A percentile compares a stretch with the other conserved stretches of the same genome.
Conservation (phyloP, 2,329 filamentous ascomycete genomes). For the Aspergillus brunneoviolaceus region DNA sequence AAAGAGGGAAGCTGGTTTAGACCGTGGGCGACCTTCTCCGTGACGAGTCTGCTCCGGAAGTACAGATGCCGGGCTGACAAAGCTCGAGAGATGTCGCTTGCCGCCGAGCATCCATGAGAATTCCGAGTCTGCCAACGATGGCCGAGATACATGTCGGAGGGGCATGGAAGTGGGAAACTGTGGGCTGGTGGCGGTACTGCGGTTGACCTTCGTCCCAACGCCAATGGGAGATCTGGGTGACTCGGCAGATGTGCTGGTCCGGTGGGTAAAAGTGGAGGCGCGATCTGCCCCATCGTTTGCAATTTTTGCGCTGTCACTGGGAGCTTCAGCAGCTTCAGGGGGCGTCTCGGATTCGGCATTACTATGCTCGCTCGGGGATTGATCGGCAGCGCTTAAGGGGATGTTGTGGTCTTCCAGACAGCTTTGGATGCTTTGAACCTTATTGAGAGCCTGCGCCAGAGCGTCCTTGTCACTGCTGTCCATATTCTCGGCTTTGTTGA, state of each 20-base stretch:
- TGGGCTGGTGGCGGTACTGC: conserved; percentile 3
- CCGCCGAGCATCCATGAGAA: conserved; percentile 54
- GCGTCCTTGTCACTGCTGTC: conserved; percentile 29
- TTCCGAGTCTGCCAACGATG: conserved; percentile 47
- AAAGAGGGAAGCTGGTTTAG: conserved; percentile 36
- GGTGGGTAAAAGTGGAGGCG: conserved; percentile 6
- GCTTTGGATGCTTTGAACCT: conserved; percentile 44
- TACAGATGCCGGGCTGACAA: conserved; percentile 47
- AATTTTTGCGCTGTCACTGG: neutral
- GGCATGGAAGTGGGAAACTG: conserved; percentile 23
- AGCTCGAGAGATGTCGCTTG: conserved; percentile 44
- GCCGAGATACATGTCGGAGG: conserved; percentile 31
- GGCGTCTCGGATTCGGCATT: conserved; percentile 6
- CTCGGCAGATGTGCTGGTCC: conserved; percentile 3
- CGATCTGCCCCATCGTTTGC: conserved; percentile 3
- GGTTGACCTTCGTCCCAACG: conserved; percentile 6
- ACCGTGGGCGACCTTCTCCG: conserved; percentile 28
- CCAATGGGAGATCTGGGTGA: conserved; percentile 12
- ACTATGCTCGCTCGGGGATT: conserved; percentile 4
- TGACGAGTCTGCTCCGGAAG: conserved; percentile 46
- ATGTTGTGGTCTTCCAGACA: conserved; percentile 44
- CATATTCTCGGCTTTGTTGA: conserved; percentile 27
- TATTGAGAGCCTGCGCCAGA: conserved; percentile 40
- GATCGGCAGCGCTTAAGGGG: conserved; percentile 22
- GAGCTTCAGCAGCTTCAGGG: neutral